These are phyloP conservation scores for Leccinum aurantiacum DNA, from an alignment of 768 basidiomycete species.

Conservation along the genomic window DNA sequence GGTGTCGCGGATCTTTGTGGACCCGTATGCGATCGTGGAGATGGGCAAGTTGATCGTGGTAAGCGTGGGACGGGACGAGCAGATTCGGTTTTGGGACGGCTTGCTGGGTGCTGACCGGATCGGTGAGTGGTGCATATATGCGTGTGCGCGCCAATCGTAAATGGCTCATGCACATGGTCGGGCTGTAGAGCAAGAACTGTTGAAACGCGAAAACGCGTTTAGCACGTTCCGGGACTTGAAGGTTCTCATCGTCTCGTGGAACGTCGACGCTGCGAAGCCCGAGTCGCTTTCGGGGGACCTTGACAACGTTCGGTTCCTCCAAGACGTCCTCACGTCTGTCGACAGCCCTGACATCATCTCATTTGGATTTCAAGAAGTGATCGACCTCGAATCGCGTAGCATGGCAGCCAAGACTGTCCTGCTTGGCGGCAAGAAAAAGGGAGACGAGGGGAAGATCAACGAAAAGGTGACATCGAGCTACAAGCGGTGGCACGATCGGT, in stretches of 20 bases:
- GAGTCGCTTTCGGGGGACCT: constrained; percentile 62
- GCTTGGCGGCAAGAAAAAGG: constrained; percentile 67
- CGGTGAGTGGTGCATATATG: constrained; percentile 49
- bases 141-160: not conserved
- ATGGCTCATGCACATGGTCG: constrained; percentile 8
- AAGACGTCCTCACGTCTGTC: constrained; percentile 69
- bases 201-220: constrained; percentile 72
- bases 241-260: constrained; percentile 87
- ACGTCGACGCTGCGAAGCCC: constrained; percentile 86
- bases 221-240: constrained; percentile 77
- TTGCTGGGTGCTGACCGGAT: constrained; percentile 82
- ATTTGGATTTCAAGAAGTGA: constrained; percentile 95
- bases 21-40: constrained; percentile 73
- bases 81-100: constrained; percentile 86
- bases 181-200: constrained; percentile 65
- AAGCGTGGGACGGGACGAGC: constrained; percentile 74
- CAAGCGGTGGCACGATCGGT: constrained; percentile 83
- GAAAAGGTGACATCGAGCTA: constrained; percentile 88
- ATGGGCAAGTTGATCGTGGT: constrained; percentile 66
- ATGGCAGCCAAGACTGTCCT: constrained; percentile 92
- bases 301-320: constrained; percentile 70
- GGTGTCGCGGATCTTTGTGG: constrained; percentile 63
- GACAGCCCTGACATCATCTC: constrained; percentile 84
- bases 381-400: constrained; percentile 91
- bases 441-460: constrained; percentile 50